phyloP scores from a whole-genome alignment of 2,329 filamentous ascomycete genomes.

The Nannizziopsis arthrosporioides region DNA sequence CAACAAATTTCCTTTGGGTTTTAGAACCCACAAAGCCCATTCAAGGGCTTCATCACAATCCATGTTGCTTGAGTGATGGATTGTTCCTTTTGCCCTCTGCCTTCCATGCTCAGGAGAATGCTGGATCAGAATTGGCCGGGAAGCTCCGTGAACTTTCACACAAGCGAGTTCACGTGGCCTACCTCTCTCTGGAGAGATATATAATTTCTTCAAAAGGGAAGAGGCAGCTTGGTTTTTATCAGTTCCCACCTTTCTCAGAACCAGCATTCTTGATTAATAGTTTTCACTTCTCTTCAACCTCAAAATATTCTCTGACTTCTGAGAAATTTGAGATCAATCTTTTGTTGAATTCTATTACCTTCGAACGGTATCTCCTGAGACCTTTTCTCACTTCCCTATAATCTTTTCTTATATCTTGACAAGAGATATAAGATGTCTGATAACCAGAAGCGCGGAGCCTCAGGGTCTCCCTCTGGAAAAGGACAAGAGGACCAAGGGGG shows the following conservation, averaged over 20 bases:
- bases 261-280: conserved; percentile 1
- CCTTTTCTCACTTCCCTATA: background rate
- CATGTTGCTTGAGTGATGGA: background rate
- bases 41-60: conserved; percentile 2
- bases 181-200: background rate
- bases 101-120: background rate
- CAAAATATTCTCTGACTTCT: background rate
- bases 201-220: conserved; percentile 3
- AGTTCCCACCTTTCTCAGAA: conserved; percentile 4
- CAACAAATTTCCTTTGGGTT: background rate
- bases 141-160: conserved; percentile 9
- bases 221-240: conserved; percentile 4
- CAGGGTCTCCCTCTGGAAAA: background rate
- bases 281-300: background rate
- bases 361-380: background rate
- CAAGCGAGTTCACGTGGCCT: conserved; percentile 5
- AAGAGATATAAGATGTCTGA: conserved; percentile 3
- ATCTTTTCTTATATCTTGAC: background rate
- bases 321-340: background rate
- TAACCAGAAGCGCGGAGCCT: background rate
- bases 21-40: conserved; percentile 3
- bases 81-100: background rate
- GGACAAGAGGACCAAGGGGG: background rate
- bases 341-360: background rate
- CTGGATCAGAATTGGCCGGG: background rate